phyloP scores from a whole-genome alignment of 345 rosid species.

The Alliaria petiolata region DNA sequence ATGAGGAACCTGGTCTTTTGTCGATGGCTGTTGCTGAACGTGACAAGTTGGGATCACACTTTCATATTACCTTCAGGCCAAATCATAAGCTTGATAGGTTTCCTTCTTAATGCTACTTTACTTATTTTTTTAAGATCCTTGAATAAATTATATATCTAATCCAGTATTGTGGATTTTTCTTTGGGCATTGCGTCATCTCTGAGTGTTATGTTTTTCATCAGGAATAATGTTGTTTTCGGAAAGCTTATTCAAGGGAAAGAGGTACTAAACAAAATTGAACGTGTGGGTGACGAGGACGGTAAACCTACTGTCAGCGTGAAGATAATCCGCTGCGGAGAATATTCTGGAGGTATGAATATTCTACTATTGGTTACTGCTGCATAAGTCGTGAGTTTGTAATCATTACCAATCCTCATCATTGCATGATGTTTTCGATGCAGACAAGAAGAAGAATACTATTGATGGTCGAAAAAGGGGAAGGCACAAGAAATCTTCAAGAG shows the following conservation, averaged over 20 bases:
- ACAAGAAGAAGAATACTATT: slow-evolving; percentile 44
- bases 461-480: slow-evolving; percentile 54
- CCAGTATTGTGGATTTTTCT: not conserved
- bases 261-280: slow-evolving; percentile 76
- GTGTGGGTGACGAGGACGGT: slow-evolving; percentile 80
- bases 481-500: slow-evolving; percentile 70
- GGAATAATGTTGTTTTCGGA: slow-evolving; percentile 83
- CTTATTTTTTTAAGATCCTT: not conserved
- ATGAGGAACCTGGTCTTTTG: slow-evolving; percentile 77
- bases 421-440: slow-evolving; percentile 39
- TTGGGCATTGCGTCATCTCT: not conserved
- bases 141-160: not conserved
- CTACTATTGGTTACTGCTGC: not conserved
- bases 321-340: slow-evolving; percentile 85
- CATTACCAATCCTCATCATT: not conserved
- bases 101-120: not conserved
- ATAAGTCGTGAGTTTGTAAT: not conserved
- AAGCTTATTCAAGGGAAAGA: slow-evolving; percentile 85
- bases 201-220: slow-evolving; percentile 28
- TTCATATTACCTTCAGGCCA: slow-evolving; percentile 72
- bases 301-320: slow-evolving; percentile 82
- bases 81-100: slow-evolving; percentile 82
- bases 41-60: slow-evolving; percentile 82
- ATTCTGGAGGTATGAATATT: slow-evolving; percentile 44
- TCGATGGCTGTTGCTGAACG: slow-evolving; percentile 83